These are phyloP conservation scores for Phaffomyces thermotolerans DNA, from an alignment of 805 yeast species.

Conservation along the genomic window DNA sequence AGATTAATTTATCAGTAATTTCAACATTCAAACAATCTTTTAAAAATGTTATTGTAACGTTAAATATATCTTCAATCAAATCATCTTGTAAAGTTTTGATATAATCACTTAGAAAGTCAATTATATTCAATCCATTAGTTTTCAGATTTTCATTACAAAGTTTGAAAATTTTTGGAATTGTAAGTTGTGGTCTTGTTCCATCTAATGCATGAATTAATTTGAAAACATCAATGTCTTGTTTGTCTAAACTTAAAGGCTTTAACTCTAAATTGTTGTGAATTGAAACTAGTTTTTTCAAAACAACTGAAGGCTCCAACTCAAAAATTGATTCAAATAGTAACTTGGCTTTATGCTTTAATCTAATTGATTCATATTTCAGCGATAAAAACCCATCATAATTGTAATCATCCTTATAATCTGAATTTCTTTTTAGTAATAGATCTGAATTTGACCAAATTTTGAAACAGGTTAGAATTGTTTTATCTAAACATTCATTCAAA, in stretches of 20 bases:
- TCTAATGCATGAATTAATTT: conserved; percentile 73
- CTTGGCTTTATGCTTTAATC: conserved; percentile 63
- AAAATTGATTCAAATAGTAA: conserved; percentile 57
- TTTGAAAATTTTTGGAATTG: conserved; percentile 61
- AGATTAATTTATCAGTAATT: conserved; percentile 35
- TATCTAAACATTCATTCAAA: conserved; percentile 45
- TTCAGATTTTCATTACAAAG: conserved; percentile 30
- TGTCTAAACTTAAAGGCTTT: conserved; percentile 2
- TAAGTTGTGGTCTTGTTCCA: conserved; percentile 71
- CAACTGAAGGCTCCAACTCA: conserved; percentile 63
- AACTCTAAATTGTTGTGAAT: conserved; percentile 17
- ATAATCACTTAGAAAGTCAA: conserved; percentile 43
- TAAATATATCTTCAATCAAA: conserved; percentile 75
- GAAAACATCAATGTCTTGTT: conserved; percentile 31
- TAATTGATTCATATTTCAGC: conserved; percentile 41
- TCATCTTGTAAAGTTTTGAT: conserved; percentile 63
- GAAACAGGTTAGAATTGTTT: conserved; percentile 47
- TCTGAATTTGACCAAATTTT: conserved; percentile 72
- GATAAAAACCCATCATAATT: conserved; percentile 27
- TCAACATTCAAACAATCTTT: conserved; percentile 44
- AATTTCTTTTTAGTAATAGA: conserved; percentile 16
- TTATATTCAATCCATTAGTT: conserved; percentile 9
- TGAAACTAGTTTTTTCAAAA: conserved; percentile 56
- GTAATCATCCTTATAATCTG: conserved; percentile 13
- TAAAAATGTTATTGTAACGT: conserved; percentile 47